These are phyloP conservation scores for Apiotrichum domesticum DNA, from an alignment of 1,284 basidiomycete genomes.

Conservation along the genomic window DNA sequence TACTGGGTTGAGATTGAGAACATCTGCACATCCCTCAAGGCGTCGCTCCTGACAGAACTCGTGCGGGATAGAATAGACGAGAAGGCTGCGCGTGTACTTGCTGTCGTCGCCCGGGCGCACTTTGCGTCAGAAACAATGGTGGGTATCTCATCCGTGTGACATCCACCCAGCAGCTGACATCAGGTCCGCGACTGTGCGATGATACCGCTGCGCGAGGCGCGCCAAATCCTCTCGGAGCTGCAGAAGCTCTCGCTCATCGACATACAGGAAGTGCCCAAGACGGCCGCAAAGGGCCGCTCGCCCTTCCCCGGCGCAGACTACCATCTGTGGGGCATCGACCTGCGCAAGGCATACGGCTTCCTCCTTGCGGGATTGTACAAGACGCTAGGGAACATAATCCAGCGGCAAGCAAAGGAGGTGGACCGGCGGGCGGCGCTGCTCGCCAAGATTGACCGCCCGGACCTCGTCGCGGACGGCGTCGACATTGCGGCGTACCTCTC, in stretches of 20 bases:
- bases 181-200: constrained; percentile 90
- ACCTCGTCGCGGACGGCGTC: constrained; percentile 63
- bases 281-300: constrained; percentile 70
- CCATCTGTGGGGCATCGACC: constrained; percentile 79
- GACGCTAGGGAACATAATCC: constrained; percentile 73
- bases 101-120: constrained; percentile 76
- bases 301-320: constrained; percentile 30
- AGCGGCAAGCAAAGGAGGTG: constrained; percentile 63
- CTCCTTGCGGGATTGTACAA: constrained; percentile 76
- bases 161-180: not conserved
- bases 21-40: constrained; percentile 64
- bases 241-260: constrained; percentile 74
- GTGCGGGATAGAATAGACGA: constrained; percentile 79
- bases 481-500: constrained; percentile 36
- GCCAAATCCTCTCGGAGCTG: constrained; percentile 71
- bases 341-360: constrained; percentile 68
- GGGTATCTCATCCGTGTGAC: constrained; percentile 24
- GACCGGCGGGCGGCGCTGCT: constrained; percentile 62
- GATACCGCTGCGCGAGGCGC: constrained; percentile 80
- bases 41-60: constrained; percentile 69
- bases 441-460: constrained; percentile 70
- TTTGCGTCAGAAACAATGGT: constrained; percentile 96
- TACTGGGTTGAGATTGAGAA: constrained; percentile 75
- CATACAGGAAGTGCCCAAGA: constrained; percentile 83
- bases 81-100: constrained; percentile 75